These are phyloP conservation scores for Ceriops tagal DNA, from an alignment of 345 rosid genomes.

Conservation along the genomic window DNA sequence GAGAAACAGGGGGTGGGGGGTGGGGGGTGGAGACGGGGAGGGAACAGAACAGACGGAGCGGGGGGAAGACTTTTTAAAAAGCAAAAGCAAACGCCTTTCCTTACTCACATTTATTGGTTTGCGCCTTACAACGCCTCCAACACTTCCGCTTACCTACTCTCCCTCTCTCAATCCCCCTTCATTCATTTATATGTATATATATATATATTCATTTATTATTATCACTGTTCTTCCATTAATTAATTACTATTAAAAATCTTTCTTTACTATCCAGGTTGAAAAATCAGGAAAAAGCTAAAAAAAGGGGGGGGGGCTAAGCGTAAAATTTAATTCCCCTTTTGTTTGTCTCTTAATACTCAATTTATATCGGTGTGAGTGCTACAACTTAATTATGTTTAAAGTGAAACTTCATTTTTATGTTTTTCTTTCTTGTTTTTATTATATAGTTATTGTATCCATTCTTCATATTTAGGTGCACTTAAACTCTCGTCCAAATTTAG, in stretches of 20 bases:
- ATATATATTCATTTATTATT: not conserved
- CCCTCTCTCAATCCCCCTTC: not conserved
- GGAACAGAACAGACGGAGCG: not conserved
- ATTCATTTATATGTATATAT: not conserved
- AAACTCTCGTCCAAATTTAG: too few species aligned
- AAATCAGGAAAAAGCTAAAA: too few species aligned
- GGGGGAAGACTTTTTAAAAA: slow-evolving; percentile 21
- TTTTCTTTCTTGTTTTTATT: too few species aligned
- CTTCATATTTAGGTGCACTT: too few species aligned
- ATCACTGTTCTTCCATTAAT: not conserved
- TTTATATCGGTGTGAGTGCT: too few species aligned
- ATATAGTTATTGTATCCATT: too few species aligned
- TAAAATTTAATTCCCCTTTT: not conserved
- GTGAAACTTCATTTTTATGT: too few species aligned
- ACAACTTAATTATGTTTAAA: too few species aligned
- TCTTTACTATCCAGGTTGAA: too few species aligned
- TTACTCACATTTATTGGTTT: slow-evolving; percentile 30
- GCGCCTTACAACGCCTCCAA: not conserved
- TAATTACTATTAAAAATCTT: too few species aligned
- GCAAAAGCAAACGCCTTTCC: slow-evolving; percentile 29
- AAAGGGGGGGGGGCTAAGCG: too few species aligned
- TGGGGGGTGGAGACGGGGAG: slow-evolving; percentile 2
- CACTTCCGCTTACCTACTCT: not conserved
- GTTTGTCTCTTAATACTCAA: not conserved
- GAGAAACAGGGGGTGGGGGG: not conserved